Conservation (phyloP, 116 monocot species). For the Trichopus zeylanicus region DNA sequence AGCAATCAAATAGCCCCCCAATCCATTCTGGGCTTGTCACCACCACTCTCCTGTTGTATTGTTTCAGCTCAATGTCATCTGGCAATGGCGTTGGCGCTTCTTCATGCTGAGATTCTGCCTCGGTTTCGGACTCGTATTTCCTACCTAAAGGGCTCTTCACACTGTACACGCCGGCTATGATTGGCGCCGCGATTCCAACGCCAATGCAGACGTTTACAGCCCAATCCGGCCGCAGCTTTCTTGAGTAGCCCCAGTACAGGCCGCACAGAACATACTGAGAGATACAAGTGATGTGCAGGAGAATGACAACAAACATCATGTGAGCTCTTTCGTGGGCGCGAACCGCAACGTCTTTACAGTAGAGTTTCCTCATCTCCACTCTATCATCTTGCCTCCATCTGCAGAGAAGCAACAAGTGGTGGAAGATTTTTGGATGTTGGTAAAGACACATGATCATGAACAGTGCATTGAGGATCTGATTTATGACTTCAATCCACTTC, state of each 20-base stretch:
- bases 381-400: conserved; percentile 17
- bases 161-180: conserved; percentile 6
- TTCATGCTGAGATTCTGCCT: neutral
- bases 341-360: conserved; percentile 12
- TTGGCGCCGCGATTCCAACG: conserved; percentile 10
- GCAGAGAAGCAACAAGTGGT: conserved; percentile 16
- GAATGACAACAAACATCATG: conserved; percentile 11
- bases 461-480: conserved; percentile 33
- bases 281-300: conserved; percentile 21
- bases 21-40: conserved; percentile 19
- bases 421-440: conserved; percentile 20
- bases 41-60: neutral
- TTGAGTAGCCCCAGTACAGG: conserved; percentile 29
- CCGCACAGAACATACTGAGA: conserved; percentile 16
- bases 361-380: conserved; percentile 7
- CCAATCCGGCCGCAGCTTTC: conserved; percentile 19
- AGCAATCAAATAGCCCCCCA: conserved; percentile 18
- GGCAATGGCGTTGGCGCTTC: neutral
- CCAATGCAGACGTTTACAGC: conserved; percentile 13
- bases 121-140: neutral
- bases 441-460: conserved; percentile 32
- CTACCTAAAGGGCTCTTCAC: conserved; percentile 14
- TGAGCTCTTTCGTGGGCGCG: conserved; percentile 17
- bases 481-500: conserved; percentile 21
- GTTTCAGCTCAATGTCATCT: neutral